A percentile compares a stretch with the other conserved stretches of the same genome.
Evolutionary conservation across 2,329 filamentous ascomycete genomes (phyloP).

Genomic region (Cladobotryum protrusum): DNA sequence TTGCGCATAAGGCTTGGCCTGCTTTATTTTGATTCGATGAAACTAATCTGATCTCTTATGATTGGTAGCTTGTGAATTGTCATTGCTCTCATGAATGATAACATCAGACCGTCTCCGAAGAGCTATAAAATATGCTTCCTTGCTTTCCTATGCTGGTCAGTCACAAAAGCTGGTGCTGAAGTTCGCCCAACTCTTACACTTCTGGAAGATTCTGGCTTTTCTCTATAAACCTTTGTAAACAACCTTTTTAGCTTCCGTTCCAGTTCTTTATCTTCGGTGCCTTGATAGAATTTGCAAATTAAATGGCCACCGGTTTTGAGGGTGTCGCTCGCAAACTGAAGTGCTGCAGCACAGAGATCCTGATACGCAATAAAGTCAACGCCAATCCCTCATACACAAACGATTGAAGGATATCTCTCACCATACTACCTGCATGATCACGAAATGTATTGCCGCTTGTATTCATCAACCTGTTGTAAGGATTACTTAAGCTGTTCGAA

Average conservation of each 20-base stretch:
- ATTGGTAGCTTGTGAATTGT: constrained; percentile 14
- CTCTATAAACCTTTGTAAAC: constrained; percentile 73
- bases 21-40: neutral
- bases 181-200: constrained; percentile 50
- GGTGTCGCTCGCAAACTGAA: constrained; percentile 80
- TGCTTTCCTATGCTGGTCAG: constrained; percentile 36
- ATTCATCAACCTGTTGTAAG: constrained; percentile 98
- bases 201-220: constrained; percentile 89
- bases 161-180: neutral
- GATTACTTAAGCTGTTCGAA: constrained; percentile 89
- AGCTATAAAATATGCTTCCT: constrained; percentile 81
- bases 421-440: constrained; percentile 93
- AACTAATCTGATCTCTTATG: neutral
- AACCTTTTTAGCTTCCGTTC: constrained; percentile 68
- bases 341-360: constrained; percentile 84
- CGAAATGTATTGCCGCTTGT: constrained; percentile 81
- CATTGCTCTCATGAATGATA: neutral
- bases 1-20: constrained; percentile 5
- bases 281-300: constrained; percentile 96
- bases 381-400: neutral
- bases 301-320: constrained; percentile 80
- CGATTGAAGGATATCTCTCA: constrained; percentile 38
- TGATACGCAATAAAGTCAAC: constrained; percentile 30
- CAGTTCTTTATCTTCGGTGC: constrained; percentile 73
- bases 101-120: constrained; percentile 53